Evolutionary conservation across 1,139 yeast species (phyloP).

Genomic region (Suhomyces terraborum): DNA sequence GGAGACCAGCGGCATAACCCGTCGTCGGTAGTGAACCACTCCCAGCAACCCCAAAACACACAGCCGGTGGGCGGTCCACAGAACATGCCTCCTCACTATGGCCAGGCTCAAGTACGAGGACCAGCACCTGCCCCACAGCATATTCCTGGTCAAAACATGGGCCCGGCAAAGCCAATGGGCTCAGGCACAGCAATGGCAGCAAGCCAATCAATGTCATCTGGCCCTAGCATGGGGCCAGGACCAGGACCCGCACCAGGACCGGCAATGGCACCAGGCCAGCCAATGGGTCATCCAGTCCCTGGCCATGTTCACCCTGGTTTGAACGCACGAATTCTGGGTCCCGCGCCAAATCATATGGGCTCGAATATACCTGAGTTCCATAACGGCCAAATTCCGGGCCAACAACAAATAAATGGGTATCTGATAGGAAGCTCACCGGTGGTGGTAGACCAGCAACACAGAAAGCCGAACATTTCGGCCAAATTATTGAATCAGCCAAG

Average conservation of each 20-base stretch:
- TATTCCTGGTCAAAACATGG: not conserved
- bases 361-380: not conserved
- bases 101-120: not conserved
- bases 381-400: not conserved
- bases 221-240: not conserved
- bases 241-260: not conserved
- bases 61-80: not conserved
- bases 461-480: not conserved
- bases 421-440: not conserved
- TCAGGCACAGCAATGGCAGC: not conserved
- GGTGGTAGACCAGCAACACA: slow-evolving; percentile 3
- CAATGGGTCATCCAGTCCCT: not conserved
- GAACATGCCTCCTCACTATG: not conserved
- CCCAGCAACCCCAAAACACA: not conserved
- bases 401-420: not conserved
- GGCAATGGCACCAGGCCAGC: not conserved
- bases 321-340: not conserved
- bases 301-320: not conserved
- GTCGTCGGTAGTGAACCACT: not conserved
- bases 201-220: not conserved
- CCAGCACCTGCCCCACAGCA: too few species aligned
- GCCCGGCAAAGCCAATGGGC: not conserved
- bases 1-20: not conserved
- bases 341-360: not conserved
- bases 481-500: slow-evolving; percentile 21